A percentile compares a stretch with the other conserved stretches of the same genome.
These are phyloP conservation scores for Solanum hybrid DNA, from an alignment of 305 asterid genomes.

Conservation along the genomic window DNA sequence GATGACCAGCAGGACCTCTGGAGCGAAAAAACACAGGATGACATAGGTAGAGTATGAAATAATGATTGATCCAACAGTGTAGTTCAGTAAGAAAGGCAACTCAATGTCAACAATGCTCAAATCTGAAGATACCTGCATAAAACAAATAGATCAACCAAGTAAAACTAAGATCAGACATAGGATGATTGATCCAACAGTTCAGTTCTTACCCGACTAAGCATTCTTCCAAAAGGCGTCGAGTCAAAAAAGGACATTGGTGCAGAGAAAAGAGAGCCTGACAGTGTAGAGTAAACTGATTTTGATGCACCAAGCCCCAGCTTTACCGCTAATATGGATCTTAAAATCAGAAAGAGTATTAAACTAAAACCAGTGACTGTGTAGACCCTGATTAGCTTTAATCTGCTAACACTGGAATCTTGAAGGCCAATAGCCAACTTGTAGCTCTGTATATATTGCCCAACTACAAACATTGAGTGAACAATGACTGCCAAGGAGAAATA, in stretches of 20 bases:
- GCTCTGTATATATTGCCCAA: slow-evolving; percentile 19
- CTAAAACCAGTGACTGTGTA: slow-evolving; percentile 14
- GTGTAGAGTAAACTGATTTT: slow-evolving; percentile 8
- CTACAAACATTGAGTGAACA: slow-evolving; percentile 6
- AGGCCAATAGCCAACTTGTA: slow-evolving; percentile 15
- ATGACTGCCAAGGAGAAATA: slow-evolving; percentile 6
- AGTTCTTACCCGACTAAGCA: neutral
- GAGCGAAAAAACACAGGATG: neutral
- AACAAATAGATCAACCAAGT: neutral
- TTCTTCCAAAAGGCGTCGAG: slow-evolving; percentile 29
- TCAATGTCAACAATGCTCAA: neutral
- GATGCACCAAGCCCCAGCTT: slow-evolving; percentile 14
- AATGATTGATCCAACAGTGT: neutral
- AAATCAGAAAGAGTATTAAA: slow-evolving; percentile 9
- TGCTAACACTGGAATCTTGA: neutral
- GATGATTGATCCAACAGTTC: neutral
- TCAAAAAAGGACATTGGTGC: slow-evolving; percentile 32
- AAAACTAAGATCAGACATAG: neutral
- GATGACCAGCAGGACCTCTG: neutral
- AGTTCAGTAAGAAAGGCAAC: neutral
- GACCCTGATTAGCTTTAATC: neutral
- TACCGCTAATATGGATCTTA: slow-evolving; percentile 6
- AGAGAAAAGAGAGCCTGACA: slow-evolving; percentile 16
- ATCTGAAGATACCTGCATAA: neutral
- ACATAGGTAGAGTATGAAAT: neutral